These are phyloP conservation scores for Coemansia sp. DNA, from an alignment of 192 early-diverging fungal genomes.

Conservation along the genomic window DNA sequence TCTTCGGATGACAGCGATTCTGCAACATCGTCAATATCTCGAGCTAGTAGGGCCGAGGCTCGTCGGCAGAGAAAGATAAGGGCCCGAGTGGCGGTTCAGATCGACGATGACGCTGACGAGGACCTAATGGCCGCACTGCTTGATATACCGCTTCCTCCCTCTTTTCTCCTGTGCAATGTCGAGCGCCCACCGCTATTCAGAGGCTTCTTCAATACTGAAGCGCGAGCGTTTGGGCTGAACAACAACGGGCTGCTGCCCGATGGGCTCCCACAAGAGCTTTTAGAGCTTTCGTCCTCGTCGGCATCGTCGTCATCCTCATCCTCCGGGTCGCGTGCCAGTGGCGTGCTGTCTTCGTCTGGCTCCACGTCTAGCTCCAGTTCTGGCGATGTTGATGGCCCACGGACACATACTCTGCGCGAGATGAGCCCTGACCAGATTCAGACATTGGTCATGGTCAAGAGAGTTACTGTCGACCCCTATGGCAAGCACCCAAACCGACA, in stretches of 20 bases:
- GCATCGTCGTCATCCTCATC: constrained; percentile 11
- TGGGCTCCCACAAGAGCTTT: background rate
- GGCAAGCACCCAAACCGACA: constrained; percentile 74
- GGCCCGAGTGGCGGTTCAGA: constrained; percentile 65
- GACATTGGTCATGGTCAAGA: constrained; percentile 62
- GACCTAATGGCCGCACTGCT: constrained; percentile 62
- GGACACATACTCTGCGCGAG: constrained; percentile 34
- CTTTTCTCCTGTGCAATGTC: constrained; percentile 62
- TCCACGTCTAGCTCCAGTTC: constrained; percentile 7
- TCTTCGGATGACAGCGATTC: constrained; percentile 10
- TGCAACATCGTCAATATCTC: constrained; percentile 31
- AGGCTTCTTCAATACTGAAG: constrained; percentile 1
- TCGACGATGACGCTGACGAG: constrained; percentile 80
- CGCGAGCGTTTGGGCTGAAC: background rate
- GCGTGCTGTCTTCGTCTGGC: background rate
- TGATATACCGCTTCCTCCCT: constrained; percentile 58
- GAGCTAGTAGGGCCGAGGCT: constrained; percentile 18
- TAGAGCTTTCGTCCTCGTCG: constrained; percentile 20
- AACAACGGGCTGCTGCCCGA: background rate
- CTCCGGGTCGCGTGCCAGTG: constrained; percentile 1
- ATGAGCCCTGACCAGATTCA: constrained; percentile 40
- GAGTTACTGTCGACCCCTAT: constrained; percentile 55
- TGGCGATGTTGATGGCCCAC: constrained; percentile 6
- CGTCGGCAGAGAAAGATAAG: constrained; percentile 13
- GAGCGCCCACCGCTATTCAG: constrained; percentile 19